These are phyloP conservation scores for Mucor indicus DNA, from an alignment of 371 early-diverging fungal genomes.

Conservation along the genomic window DNA sequence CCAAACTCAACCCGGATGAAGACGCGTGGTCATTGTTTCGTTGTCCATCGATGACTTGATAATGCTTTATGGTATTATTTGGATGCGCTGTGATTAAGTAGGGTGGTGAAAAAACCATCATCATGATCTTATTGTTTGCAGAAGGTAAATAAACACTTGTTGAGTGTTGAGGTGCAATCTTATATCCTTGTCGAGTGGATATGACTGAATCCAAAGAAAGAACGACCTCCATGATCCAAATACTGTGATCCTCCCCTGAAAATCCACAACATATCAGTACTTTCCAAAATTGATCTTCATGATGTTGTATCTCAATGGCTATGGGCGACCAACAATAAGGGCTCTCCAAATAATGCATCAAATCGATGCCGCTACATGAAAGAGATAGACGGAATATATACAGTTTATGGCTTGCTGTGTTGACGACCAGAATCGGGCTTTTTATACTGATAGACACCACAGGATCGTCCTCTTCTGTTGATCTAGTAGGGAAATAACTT, in stretches of 20 bases:
- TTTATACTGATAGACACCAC: slow-evolving; percentile 31
- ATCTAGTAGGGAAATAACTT: slow-evolving; percentile 10
- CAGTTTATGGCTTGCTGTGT: slow-evolving; percentile 28
- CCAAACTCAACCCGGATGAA: slow-evolving; percentile 4
- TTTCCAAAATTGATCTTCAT: slow-evolving; percentile 18
- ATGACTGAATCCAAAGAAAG: slow-evolving; percentile 16
- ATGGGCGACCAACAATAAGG: slow-evolving; percentile 34
- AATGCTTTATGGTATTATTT: slow-evolving; percentile 52
- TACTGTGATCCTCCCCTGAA: slow-evolving; percentile 24
- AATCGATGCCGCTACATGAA: slow-evolving; percentile 5
- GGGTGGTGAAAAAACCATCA: slow-evolving; percentile 36
- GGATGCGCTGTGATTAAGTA: slow-evolving; percentile 46
- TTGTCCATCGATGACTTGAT: slow-evolving; percentile 17
- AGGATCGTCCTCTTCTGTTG: not conserved
- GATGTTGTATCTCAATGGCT: slow-evolving; percentile 12
- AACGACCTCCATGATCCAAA: slow-evolving; percentile 32
- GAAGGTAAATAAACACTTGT: too few species aligned
- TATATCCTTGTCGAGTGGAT: slow-evolving; percentile 30
- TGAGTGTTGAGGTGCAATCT: slow-evolving; percentile 1
- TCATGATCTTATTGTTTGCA: slow-evolving; percentile 8
- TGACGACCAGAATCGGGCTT: slow-evolving; percentile 31
- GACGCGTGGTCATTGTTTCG: slow-evolving; percentile 16
- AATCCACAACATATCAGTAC: slow-evolving; percentile 35
- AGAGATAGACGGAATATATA: slow-evolving; percentile 17
- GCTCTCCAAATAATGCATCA: slow-evolving; percentile 35